Evolutionary conservation across 805 yeast species (phyloP), one percentile per base, ranked within the genome.

Genomic region (Brettanomyces nanus): DNA sequence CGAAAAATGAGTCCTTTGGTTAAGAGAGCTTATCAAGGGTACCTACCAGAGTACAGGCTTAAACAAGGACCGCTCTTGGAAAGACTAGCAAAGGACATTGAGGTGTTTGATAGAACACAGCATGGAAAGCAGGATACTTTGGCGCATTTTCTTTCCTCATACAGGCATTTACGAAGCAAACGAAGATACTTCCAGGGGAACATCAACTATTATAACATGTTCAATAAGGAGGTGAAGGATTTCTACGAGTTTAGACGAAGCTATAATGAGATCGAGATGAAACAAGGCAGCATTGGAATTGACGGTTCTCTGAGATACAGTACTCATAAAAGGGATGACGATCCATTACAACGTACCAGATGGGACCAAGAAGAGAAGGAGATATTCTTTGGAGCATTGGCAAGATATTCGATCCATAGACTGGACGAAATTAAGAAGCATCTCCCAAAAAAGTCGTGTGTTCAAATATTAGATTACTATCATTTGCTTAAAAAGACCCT

Each of bases 341-440:
- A 9, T 11, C 10, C 10, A 21, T 7, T 33, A 10, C 27, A 35
- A 19, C n/a, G 17, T 6, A 15, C 28, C 4, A 10, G 43, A 15
- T 77, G 84, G 84, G 49, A 65, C 1, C 40, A 49, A 1, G 38
- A 40, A 1, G 83, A 78, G 38, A 77, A 77, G 45, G 71, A 69
- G 17, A 28, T 39, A 11, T 78, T 78, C 51, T 78, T 75, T 51
- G 58, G 61, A 17, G 59, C 66, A 18, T 49, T 78, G 23, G 65
- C 71, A 1, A 56, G 77, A 25, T 68, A 62, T 46, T 68, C 78
- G 3, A 75, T 75, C 18, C 66, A 65, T 37, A 48, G 67, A n/a
- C 37, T 63, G 1, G 75, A 73, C 6, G 37, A 51, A 10, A 69
- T 77, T 1, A 48, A 54, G 11, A 47, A 46, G 2, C 46, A 58